phyloP scores from a whole-genome alignment of 345 rosid species.

The Clarkia xantiana region DNA sequence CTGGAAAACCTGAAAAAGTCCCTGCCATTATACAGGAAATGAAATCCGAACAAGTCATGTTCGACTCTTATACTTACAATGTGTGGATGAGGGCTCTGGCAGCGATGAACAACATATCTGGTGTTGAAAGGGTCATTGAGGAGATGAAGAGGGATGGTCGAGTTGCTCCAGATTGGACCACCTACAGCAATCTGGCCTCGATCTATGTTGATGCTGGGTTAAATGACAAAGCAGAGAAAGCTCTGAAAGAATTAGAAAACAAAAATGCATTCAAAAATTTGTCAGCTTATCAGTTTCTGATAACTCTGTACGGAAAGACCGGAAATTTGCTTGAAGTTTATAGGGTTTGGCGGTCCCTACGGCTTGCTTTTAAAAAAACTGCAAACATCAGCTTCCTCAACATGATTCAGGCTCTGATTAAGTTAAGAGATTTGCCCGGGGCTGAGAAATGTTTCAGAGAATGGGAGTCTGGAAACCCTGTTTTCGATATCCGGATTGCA shows the following conservation, averaged over 20 bases:
- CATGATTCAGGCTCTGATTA: slow-evolving; percentile 76
- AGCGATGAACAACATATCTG: slow-evolving; percentile 47
- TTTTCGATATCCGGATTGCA: slow-evolving; percentile 58
- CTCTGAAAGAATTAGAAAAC: slow-evolving; percentile 71
- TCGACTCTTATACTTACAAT: slow-evolving; percentile 59
- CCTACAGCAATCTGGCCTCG: slow-evolving; percentile 77
- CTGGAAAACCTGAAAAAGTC: slow-evolving; percentile 44
- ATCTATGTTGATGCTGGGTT: slow-evolving; percentile 62
- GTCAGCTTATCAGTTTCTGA: slow-evolving; percentile 64
- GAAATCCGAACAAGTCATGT: slow-evolving; percentile 49
- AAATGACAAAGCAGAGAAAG: slow-evolving; percentile 58
- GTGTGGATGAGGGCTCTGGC: slow-evolving; percentile 96
- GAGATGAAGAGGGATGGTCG: slow-evolving; percentile 86
- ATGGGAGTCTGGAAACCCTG: slow-evolving; percentile 61
- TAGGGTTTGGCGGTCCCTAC: slow-evolving; percentile 83
- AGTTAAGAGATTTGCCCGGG: slow-evolving; percentile 76
- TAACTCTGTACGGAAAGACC: slow-evolving; percentile 56
- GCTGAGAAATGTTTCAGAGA: slow-evolving; percentile 85
- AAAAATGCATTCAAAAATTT: slow-evolving; percentile 33
- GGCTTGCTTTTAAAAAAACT: slow-evolving; percentile 67
- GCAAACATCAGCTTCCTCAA: slow-evolving; percentile 73
- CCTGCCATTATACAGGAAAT: slow-evolving; percentile 66
- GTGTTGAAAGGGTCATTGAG: slow-evolving; percentile 71
- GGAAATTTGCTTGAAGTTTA: slow-evolving; percentile 71
- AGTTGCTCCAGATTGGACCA: slow-evolving; percentile 81